Evolutionary conservation across 1,139 yeast species (phyloP).

Genomic region (Arxiozyma bovina): DNA sequence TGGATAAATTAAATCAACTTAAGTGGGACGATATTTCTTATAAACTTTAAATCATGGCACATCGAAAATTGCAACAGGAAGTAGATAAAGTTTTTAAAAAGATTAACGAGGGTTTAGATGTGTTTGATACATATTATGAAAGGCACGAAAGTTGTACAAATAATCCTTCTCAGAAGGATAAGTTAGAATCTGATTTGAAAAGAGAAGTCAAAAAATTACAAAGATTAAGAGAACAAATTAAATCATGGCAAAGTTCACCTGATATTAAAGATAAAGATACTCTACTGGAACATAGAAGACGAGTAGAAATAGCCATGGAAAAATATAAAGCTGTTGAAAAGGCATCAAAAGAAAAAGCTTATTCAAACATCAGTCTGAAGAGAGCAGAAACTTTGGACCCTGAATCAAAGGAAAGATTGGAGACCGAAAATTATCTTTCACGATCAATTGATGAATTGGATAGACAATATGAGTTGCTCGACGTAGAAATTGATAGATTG

Average conservation of each 20-base stretch:
- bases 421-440: constrained; percentile 51
- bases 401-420: constrained; percentile 50
- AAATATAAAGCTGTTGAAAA: constrained; percentile 71
- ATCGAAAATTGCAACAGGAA: constrained; percentile 64
- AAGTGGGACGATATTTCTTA: neutral
- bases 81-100: constrained; percentile 72
- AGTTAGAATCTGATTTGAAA: constrained; percentile 64
- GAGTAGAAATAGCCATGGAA: constrained; percentile 75
- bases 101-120: constrained; percentile 63
- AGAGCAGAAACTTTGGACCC: constrained; percentile 48
- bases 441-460: constrained; percentile 55
- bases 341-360: constrained; percentile 65
- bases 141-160: constrained; percentile 55
- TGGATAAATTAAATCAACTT: too few relatives aligned
- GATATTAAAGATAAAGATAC: constrained; percentile 63
- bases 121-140: constrained; percentile 61
- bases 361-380: constrained; percentile 53
- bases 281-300: constrained; percentile 51
- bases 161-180: constrained; percentile 61
- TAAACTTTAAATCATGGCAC: constrained; percentile 42
- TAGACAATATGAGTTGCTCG: constrained; percentile 53
- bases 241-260: constrained; percentile 66
- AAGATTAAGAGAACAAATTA: constrained; percentile 79
- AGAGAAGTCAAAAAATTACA: constrained; percentile 94
- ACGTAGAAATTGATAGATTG: constrained; percentile 49